A percentile compares a stretch with the other conserved stretches of the same genome.
Evolutionary conservation across 495 filamentous ascomycete genomes (phyloP).

Genomic region (Collariella sp.): DNA sequence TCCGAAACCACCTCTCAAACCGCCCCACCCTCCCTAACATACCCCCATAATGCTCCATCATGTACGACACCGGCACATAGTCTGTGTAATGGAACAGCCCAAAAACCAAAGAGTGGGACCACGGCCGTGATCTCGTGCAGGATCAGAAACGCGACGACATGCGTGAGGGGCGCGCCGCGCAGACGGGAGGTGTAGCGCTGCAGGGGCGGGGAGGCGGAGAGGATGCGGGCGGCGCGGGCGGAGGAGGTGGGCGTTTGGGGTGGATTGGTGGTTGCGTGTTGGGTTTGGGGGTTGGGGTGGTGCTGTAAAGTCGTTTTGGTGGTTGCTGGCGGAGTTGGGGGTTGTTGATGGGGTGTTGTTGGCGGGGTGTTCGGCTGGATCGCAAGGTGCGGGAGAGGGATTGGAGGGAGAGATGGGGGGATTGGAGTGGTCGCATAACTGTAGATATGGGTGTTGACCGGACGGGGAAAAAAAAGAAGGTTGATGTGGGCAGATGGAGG

Average conservation of each 20-base stretch:
- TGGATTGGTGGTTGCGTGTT: not conserved
- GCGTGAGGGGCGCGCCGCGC: conserved; percentile 65
- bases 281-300: conserved; percentile 7
- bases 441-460: too few relatives aligned
- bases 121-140: conserved; percentile 89
- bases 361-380: not conserved
- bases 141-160: conserved; percentile 77
- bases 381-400: not conserved
- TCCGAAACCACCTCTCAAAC: conserved; percentile 38
- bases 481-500: too few relatives aligned
- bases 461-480: too few relatives aligned
- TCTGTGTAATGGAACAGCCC: conserved; percentile 66
- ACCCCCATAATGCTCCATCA: conserved; percentile 31
- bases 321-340: not conserved
- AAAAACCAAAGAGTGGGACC: conserved; percentile 60
- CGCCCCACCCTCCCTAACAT: conserved; percentile 38
- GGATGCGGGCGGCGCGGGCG: conserved; percentile 46
- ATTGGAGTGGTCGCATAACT: too few relatives aligned
- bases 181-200: conserved; percentile 59
- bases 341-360: not conserved
- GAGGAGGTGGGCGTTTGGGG: not conserved
- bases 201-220: conserved; percentile 52
- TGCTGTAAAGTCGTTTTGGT: not conserved
- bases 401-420: not conserved
- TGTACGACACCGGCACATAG: conserved; percentile 48